phyloP scores from a whole-genome alignment of 2,329 filamentous ascomycete genomes.

The Nemania diffusa region DNA sequence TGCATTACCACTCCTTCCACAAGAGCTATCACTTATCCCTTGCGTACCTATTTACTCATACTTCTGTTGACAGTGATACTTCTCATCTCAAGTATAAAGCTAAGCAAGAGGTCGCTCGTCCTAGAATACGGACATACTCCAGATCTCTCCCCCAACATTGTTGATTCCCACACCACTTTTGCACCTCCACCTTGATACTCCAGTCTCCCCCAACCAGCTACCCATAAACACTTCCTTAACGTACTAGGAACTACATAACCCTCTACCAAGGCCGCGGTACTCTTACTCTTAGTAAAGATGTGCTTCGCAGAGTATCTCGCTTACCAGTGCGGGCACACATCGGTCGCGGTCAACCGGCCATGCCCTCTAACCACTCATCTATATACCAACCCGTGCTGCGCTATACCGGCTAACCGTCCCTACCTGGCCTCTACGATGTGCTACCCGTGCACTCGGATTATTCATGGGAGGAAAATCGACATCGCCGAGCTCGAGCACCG shows the following conservation, averaged over 20 bases:
- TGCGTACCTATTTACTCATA: background rate
- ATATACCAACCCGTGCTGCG: slow-evolving; percentile 52
- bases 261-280: background rate
- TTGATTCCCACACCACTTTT: slow-evolving; percentile 1
- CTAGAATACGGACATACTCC: background rate
- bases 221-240: background rate
- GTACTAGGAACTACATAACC: background rate
- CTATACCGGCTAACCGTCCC: slow-evolving; percentile 45
- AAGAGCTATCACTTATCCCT: background rate
- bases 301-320: slow-evolving; percentile 59
- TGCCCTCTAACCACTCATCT: slow-evolving; percentile 57
- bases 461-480: slow-evolving; percentile 54
- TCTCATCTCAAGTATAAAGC: background rate
- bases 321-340: slow-evolving; percentile 61
- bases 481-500: slow-evolving; percentile 56
- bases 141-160: background rate
- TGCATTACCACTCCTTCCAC: background rate
- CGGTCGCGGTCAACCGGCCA: slow-evolving; percentile 52
- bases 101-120: background rate
- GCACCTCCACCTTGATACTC: slow-evolving; percentile 1
- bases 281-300: slow-evolving; percentile 49
- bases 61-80: background rate
- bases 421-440: slow-evolving; percentile 52
- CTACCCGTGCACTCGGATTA: slow-evolving; percentile 51
- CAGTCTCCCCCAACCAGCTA: background rate